phyloP scores from a whole-genome alignment of 345 rosid species.

The Corchorus capsularis region DNA sequence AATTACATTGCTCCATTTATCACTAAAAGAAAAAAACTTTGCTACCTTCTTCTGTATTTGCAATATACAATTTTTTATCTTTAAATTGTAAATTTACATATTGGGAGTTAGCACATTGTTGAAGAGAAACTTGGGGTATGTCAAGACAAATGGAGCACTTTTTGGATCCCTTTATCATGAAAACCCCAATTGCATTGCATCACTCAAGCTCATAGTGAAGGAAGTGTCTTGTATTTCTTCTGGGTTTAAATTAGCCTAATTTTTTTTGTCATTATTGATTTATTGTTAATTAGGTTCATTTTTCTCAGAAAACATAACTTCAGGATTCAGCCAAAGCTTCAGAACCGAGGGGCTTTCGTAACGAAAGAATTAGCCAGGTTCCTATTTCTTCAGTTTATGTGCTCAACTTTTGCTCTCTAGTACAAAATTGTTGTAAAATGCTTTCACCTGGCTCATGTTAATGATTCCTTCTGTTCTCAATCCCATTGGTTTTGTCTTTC shows the following conservation, averaged over 20 bases:
- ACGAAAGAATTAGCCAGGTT: background rate
- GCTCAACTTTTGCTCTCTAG: background rate
- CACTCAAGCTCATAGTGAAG: conserved; percentile 2
- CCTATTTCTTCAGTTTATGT: background rate
- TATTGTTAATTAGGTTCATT: background rate
- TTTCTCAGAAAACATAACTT: background rate
- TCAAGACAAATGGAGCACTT: background rate
- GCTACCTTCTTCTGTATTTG: background rate
- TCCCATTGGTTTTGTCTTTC: background rate
- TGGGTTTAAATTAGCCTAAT: background rate
- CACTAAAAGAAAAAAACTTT: background rate
- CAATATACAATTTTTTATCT: background rate
- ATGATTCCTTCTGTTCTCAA: background rate
- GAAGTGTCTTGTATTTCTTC: background rate
- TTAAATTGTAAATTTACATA: background rate
- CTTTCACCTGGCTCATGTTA: background rate
- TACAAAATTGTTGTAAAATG: background rate
- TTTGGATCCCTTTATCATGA: background rate
- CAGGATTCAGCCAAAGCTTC: background rate
- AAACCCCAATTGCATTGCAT: background rate
- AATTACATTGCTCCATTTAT: background rate
- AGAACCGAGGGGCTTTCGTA: background rate
- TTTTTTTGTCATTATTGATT: background rate
- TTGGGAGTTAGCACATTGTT: background rate
- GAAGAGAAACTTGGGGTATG: conserved; percentile 3